phyloP scores from a whole-genome alignment of 805 yeast species.

The Helenozyma rhizophorensis region DNA sequence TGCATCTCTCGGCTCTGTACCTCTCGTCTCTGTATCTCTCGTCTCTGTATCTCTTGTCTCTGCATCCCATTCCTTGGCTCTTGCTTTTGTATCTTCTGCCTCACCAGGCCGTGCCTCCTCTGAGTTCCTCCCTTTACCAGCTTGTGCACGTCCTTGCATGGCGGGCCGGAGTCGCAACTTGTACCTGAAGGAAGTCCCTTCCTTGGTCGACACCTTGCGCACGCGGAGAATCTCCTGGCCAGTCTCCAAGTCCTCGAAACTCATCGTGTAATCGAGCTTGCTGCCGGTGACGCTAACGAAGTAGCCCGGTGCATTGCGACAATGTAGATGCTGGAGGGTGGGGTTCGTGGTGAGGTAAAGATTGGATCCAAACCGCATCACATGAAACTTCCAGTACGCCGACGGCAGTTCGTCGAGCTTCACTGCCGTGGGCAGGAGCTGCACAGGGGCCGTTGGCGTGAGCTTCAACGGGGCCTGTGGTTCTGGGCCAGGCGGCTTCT shows the following conservation, averaged over 20 bases:
- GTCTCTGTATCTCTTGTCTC: too few relatives aligned
- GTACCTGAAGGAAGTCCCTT: conserved; percentile 4
- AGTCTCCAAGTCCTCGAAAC: conserved; percentile 13
- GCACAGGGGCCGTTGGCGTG: too few relatives aligned
- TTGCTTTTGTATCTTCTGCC: too few relatives aligned
- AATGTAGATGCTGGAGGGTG: conserved; percentile 51
- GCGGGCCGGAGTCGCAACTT: conserved; percentile 4
- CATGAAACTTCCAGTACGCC: conserved; percentile 62
- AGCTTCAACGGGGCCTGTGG: conserved; percentile 1
- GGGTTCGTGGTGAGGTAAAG: conserved; percentile 67
- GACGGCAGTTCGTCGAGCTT: background rate
- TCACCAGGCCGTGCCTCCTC: too few relatives aligned
- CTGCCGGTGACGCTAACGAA: conserved; percentile 30
- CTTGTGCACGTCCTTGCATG: conserved; percentile 5
- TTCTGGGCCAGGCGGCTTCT: too few relatives aligned
- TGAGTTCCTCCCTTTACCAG: too few relatives aligned
- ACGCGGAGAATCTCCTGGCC: conserved; percentile 11
- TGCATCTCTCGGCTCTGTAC: too few relatives aligned
- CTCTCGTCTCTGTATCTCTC: background rate
- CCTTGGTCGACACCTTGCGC: conserved; percentile 1
- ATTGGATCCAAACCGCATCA: conserved; percentile 49
- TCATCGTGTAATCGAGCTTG: conserved; percentile 4
- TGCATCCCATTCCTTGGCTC: background rate
- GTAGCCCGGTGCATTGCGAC: conserved; percentile 61
- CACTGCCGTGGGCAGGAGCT: background rate